These are phyloP conservation scores for Quercus parvula DNA, from an alignment of 306 rosid genomes.

Conservation along the genomic window DNA sequence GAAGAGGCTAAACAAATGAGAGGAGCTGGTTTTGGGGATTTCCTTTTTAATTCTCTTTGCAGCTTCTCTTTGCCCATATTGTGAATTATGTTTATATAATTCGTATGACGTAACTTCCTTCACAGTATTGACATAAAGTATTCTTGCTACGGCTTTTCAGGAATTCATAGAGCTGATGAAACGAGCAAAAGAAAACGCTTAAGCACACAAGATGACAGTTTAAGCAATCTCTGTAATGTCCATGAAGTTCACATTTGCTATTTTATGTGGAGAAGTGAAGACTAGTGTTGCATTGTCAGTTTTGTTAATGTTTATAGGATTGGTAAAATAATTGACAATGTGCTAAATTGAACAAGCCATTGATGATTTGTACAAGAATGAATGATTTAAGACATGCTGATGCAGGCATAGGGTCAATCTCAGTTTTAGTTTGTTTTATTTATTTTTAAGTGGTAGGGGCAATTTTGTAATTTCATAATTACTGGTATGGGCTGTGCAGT, in stretches of 20 bases:
- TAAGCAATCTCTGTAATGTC: neutral
- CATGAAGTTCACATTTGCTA: neutral
- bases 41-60: neutral
- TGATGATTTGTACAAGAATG: neutral
- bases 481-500: no score
- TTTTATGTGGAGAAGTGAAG: neutral
- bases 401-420: no score
- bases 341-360: neutral
- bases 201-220: neutral
- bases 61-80: neutral
- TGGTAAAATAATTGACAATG: neutral
- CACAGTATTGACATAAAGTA: constrained; percentile 1
- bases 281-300: neutral
- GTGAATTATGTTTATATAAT: neutral
- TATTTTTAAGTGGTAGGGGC: no score
- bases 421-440: no score
- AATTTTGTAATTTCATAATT: no score
- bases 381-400: neutral
- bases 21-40: no score
- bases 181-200: constrained; percentile 27
- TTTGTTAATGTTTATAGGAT: neutral
- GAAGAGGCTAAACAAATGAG: no score
- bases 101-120: neutral
- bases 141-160: constrained; percentile 57
- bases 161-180: constrained; percentile 75